Base-by-base conservation (phyloP, 345 rosid species). In the Corchorus capsularis region DNA sequence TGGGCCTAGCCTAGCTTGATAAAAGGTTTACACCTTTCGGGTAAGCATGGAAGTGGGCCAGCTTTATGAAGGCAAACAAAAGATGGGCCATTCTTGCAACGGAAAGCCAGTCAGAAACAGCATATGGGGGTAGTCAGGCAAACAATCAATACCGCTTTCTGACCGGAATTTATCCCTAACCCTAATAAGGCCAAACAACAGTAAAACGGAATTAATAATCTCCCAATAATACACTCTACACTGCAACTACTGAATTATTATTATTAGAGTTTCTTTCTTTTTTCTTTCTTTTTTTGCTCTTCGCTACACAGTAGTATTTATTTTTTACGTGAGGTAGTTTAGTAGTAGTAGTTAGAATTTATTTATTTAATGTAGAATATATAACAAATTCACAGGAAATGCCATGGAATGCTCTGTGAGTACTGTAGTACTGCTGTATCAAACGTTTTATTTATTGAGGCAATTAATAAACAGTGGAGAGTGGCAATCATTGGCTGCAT, bases 21-120 rank as follows among this genome's bases (percentile, higher is more conserved):
- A 16, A 61, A 59, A 34, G 65, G 65, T 6, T 12, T 27, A 17
- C 62, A 20, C 34, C 62, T 56, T 56, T 56, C 6, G 34, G 34
- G 13, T 6, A 50, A 50, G 54, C 17, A 57, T 20, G 11, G 0
- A 35, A 62, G 45, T 35, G 20, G 11, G 66, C 11, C 45, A 35
- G n/a, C 68, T 20, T 57, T 22, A 19, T 9, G 32, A 56, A 8
- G 9, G 10, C 19, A 54, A 8, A 3, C 19, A 54, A 8, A 3
- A 22, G 6, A 22, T 9, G 34, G 62, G 62, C 15, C 62, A 57
- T 57, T 27, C 35, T 63, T 2, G 22, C 68, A 63, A 63, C 68
- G 68, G 68, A 63, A 63, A 63, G 68, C 49, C 49, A 27, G 17
- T 63, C 47, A 15, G 68, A 37, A 63, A 37, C 0, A 37, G 68